A percentile compares a stretch with the other conserved stretches of the same genome.
Evolutionary conservation across 768 basidiomycete genomes (phyloP).

Genomic region (Termitomyces titanicus): DNA sequence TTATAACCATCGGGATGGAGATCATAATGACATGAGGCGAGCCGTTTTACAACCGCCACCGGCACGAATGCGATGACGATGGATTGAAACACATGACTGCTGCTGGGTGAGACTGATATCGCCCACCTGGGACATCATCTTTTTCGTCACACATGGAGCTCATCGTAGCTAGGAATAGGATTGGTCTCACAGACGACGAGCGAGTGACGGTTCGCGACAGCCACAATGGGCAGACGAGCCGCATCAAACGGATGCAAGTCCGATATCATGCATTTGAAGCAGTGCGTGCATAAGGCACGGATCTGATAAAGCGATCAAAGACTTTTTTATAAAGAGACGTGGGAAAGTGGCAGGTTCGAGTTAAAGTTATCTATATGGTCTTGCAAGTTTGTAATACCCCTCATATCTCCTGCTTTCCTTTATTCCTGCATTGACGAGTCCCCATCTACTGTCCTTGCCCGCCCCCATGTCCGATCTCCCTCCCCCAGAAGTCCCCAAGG

Average conservation of each 20-base stretch:
- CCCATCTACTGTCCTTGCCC: conserved; percentile 19
- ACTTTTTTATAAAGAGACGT: conserved; percentile 24
- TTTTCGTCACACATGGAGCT: conserved; percentile 3
- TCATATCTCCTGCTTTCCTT: conserved; percentile 8
- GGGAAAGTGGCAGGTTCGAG: conserved; percentile 20
- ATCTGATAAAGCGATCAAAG: conserved; percentile 14
- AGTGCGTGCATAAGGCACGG: conserved; percentile 6
- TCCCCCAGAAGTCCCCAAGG: conserved; percentile 24
- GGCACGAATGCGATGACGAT: neutral
- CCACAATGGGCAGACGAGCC: neutral
- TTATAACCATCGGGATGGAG: conserved; percentile 3
- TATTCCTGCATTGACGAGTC: conserved; percentile 11
- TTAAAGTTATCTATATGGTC: conserved; percentile 18
- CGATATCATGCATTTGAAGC: conserved; percentile 1
- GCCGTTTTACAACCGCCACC: conserved; percentile 9
- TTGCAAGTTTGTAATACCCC: conserved; percentile 22
- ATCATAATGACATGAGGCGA: neutral
- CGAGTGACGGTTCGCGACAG: neutral
- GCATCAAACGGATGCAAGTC: neutral
- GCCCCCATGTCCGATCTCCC: conserved; percentile 25
- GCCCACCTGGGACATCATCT: conserved; percentile 7
- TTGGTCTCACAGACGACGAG: neutral
- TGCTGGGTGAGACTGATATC: conserved; percentile 14
- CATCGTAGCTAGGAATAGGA: neutral
- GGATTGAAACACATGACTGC: conserved; percentile 13